A percentile compares a stretch with the other conserved stretches of the same genome.
phyloP scores from a whole-genome alignment of 768 basidiomycete species.

The Lactifluus echinatus region DNA sequence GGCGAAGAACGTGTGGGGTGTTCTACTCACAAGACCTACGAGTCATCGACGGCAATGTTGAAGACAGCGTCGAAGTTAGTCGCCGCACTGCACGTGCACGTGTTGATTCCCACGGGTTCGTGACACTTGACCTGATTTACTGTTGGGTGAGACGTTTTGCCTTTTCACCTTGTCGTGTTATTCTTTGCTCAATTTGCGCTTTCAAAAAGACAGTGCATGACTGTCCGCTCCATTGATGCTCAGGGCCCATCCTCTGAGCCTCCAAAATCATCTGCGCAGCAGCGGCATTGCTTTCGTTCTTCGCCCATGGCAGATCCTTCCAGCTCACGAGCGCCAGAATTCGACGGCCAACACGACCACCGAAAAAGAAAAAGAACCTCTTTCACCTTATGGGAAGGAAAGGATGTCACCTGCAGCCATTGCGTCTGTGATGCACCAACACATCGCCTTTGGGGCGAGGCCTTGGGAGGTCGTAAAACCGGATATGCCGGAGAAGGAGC shows the following conservation, averaged over 20 bases:
- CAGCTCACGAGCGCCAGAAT: background rate
- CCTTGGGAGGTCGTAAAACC: background rate
- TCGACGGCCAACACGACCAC: background rate
- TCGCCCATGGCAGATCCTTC: background rate
- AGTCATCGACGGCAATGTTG: no score
- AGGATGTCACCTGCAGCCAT: slow-evolving; percentile 8
- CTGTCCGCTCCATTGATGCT: slow-evolving; percentile 70
- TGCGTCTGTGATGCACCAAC: slow-evolving; percentile 7
- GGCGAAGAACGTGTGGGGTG: no score
- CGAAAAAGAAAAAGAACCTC: background rate
- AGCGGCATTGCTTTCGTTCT: slow-evolving; percentile 21
- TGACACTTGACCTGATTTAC: no score
- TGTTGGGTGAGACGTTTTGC: background rate
- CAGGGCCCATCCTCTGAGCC: slow-evolving; percentile 73
- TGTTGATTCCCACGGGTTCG: no score
- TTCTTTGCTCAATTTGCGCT: background rate
- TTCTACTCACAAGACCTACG: no score
- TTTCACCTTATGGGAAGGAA: background rate
- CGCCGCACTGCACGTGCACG: no score
- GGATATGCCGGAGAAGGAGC: background rate
- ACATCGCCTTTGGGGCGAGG: slow-evolving; percentile 8
- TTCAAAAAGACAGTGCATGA: slow-evolving; percentile 45
- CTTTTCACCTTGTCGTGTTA: background rate
- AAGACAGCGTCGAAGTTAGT: no score
- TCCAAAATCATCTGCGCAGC: slow-evolving; percentile 38